Percentiles rank a stretch among this genome's conserved stretches.
Conservation (phyloP, 2,329 filamentous ascomycete genomes). For the Aspergillus tanneri region DNA sequence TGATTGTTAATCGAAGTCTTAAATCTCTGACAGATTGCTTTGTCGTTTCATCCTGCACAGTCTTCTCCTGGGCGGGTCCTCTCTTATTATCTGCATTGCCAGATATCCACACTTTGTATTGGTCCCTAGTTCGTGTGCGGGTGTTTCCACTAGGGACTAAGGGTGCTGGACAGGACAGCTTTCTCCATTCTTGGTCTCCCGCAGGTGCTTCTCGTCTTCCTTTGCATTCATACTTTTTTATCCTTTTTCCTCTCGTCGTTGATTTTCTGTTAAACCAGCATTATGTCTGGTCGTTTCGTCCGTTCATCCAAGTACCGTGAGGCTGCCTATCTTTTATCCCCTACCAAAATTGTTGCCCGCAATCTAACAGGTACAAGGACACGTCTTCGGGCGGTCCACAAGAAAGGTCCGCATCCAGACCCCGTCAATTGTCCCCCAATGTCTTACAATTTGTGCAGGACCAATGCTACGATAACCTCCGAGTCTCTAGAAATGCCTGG, state of each 20-base stretch:
- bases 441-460: slow-evolving; percentile 54
- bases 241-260: slow-evolving; percentile 15
- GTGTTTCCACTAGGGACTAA: slow-evolving; percentile 13
- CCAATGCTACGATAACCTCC: slow-evolving; percentile 96
- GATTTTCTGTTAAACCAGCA: slow-evolving; percentile 16
- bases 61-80: not conserved
- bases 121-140: slow-evolving; percentile 11
- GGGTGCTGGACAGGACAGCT: slow-evolving; percentile 9
- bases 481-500: slow-evolving; percentile 98
- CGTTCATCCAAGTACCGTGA: slow-evolving; percentile 72
- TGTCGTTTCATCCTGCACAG: too few relatives aligned
- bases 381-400: slow-evolving; percentile 95
- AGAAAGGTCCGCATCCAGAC: slow-evolving; percentile 62
- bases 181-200: slow-evolving; percentile 4
- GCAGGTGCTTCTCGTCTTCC: slow-evolving; percentile 11
- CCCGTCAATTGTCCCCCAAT: not conserved
- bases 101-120: not conserved
- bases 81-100: slow-evolving; percentile 2
- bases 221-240: slow-evolving; percentile 14
- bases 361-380: slow-evolving; percentile 61
- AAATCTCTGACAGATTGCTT: too few relatives aligned
- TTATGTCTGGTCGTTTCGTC: slow-evolving; percentile 71
- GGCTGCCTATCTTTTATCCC: slow-evolving; percentile 28
- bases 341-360: slow-evolving; percentile 23
- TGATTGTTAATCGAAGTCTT: too few relatives aligned